Conservation (phyloP, 2,329 filamentous ascomycete species). For the Apiospora sp. region DNA sequence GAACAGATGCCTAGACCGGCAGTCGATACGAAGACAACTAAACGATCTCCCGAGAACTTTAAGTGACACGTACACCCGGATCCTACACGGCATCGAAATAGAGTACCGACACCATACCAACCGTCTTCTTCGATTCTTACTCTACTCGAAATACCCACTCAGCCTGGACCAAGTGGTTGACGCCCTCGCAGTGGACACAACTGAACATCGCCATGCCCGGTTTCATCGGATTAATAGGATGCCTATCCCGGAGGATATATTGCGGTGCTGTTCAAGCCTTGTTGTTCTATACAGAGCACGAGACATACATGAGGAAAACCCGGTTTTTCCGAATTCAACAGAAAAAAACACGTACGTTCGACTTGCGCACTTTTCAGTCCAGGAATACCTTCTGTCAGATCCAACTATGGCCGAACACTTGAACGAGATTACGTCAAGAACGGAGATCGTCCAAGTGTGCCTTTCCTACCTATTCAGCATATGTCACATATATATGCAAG, state of each 20-base stretch:
- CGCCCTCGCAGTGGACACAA: slow-evolving; percentile 38
- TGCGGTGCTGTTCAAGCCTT: slow-evolving; percentile 34
- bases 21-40: slow-evolving; percentile 21
- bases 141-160: slow-evolving; percentile 37
- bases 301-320: too few species aligned
- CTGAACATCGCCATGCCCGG: slow-evolving; percentile 24
- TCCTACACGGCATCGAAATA: slow-evolving; percentile 26
- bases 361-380: slow-evolving; percentile 43
- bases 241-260: slow-evolving; percentile 33
- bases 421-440: too few species aligned
- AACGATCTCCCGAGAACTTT: slow-evolving; percentile 30
- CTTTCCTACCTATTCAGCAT: too few species aligned
- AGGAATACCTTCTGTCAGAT: too few species aligned
- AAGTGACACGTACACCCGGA: slow-evolving; percentile 32
- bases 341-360: slow-evolving; percentile 29
- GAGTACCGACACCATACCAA: slow-evolving; percentile 17
- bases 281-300: slow-evolving; percentile 25
- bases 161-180: slow-evolving; percentile 39
- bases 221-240: slow-evolving; percentile 38
- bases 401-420: rapidly evolving
- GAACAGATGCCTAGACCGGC: slow-evolving; percentile 29
- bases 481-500: too few species aligned
- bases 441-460: too few species aligned
- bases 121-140: slow-evolving; percentile 34
- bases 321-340: too few species aligned